Base-by-base conservation (phyloP, 1,284 basidiomycete species). In the Volvariella volvacea region DNA sequence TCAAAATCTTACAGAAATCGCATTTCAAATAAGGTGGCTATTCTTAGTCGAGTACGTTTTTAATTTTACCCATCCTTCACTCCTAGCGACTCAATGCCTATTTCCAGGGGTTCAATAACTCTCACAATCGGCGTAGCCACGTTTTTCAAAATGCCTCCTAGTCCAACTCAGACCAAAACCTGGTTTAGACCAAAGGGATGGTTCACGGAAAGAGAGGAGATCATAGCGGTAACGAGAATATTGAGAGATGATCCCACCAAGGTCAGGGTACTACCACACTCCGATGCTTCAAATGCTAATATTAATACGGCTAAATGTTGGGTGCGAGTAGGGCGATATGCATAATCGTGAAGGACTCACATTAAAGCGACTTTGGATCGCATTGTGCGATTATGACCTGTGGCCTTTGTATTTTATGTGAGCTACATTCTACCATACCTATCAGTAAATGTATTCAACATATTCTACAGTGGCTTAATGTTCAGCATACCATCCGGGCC, bases 111-210 rank as follows among this genome's bases (percentile, higher is more conserved):
- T n/a, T 52, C 65, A 8, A 34, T 79, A 14, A 82, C 80, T 0
- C 58, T 80, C 2, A 28, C 59, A 17, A 65, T 85, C 47, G 83
- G 82, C 1, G 30, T 86, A 12, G 50, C 63, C 0, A 76, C 83
- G 0, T 83, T 77, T 66, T 70, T 79, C 57, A 60, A 80, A 54
- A 80, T 88, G 80, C 80, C 83, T 3, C 68, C 81, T 9, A 71
- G 75, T 2, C 83, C 84, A 0, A 82, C 81, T 1, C 78, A 84
- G 56, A 86, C 81, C 0, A 80, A 76, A 49, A 63, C 76, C 1
- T 80, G 78, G 73, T 78, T 70, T 55, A 60, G 80, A 31, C 77
- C 77, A 0, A 74, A 78, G 22, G 82, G 71, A 3, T 74, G 72
- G 71, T 74, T 74, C 44, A 63, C 50, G 12, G 70, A 72, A 44